Conservation (phyloP, 306 rosid species). For the Carpinus fangiana region DNA sequence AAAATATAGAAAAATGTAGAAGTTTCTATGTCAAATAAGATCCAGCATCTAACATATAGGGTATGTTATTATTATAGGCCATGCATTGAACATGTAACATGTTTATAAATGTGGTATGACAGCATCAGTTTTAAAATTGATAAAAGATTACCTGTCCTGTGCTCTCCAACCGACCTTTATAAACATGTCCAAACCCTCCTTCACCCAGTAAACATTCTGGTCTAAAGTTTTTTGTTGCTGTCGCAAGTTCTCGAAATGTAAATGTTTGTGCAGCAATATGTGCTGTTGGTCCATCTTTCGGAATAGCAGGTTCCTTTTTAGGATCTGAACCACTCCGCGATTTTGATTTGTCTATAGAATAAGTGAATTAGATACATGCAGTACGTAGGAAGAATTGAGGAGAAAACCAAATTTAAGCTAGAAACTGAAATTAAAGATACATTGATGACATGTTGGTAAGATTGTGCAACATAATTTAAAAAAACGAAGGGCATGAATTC, state of each 20-base stretch:
- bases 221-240: slow-evolving; percentile 89
- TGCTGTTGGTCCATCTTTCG: slow-evolving; percentile 85
- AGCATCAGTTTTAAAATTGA: background rate
- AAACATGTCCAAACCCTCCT: slow-evolving; percentile 97
- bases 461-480: slow-evolving; percentile 12
- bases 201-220: slow-evolving; percentile 86
- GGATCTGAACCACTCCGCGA: slow-evolving; percentile 58
- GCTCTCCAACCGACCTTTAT: slow-evolving; percentile 92
- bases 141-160: slow-evolving; percentile 78
- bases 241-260: slow-evolving; percentile 94
- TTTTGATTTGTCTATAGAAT: slow-evolving; percentile 70
- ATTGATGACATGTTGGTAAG: slow-evolving; percentile 4
- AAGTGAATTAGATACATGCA: slow-evolving; percentile 14
- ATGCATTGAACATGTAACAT: background rate
- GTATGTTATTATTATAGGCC: background rate
- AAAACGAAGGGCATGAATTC: slow-evolving; percentile 3
- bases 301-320: slow-evolving; percentile 71
- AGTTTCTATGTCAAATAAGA: slow-evolving; percentile 1
- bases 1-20: slow-evolving; percentile 9
- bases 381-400: background rate
- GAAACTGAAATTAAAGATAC: slow-evolving; percentile 16
- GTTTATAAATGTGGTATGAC: background rate
- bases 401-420: background rate
- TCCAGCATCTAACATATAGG: slow-evolving; percentile 10
- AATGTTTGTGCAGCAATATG: slow-evolving; percentile 98